These are phyloP conservation scores for Neurospora sp. DNA, from an alignment of 2,329 filamentous ascomycete species.

Conservation along the genomic window DNA sequence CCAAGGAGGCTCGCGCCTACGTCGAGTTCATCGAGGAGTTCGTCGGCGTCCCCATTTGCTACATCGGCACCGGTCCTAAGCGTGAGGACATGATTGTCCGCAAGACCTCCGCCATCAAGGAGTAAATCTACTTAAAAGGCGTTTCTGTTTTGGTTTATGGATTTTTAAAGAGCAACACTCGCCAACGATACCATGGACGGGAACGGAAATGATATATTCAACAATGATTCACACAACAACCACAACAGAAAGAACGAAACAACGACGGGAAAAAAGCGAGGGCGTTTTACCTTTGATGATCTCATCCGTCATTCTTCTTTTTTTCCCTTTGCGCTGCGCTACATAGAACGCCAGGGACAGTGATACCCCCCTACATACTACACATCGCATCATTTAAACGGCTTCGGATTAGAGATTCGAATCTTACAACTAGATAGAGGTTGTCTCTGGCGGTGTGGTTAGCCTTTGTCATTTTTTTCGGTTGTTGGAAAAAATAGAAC, in stretches of 20 bases:
- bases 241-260: neutral
- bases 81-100: neutral
- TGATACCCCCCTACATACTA: neutral
- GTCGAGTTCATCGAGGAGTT: conserved; percentile 57
- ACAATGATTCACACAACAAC: neutral
- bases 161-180: neutral
- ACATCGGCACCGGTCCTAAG: conserved; percentile 19
- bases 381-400: neutral
- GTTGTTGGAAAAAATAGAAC: neutral
- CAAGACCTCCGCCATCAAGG: neutral
- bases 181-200: neutral
- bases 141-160: neutral
- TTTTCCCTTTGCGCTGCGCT: neutral
- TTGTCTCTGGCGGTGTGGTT: neutral
- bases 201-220: neutral
- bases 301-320: neutral
- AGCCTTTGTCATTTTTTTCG: neutral
- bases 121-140: neutral
- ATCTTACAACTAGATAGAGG: neutral
- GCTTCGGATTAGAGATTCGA: neutral
- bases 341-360: neutral
- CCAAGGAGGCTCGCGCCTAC: conserved; percentile 54
- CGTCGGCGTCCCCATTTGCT: conserved; percentile 38
- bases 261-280: neutral
- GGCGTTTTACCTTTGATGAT: neutral